Evolutionary conservation across 177 flowering plant species (phyloP), one percentile per base, ranked within the genome.

Genomic region (Telopea speciosissima): DNA sequence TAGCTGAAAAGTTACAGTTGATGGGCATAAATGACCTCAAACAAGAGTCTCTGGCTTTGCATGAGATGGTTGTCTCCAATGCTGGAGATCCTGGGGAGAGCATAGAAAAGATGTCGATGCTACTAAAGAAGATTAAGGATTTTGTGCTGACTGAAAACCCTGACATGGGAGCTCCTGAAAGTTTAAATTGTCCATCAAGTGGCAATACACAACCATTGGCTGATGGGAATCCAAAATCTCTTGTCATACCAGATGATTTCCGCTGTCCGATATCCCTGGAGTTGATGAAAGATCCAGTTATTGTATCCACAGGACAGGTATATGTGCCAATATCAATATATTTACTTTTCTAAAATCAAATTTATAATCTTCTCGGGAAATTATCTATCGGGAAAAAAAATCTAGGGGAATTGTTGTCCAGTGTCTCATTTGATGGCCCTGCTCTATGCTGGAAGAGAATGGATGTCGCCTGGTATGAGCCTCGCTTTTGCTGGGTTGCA

Each of bases 241-340:
- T 85, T 33, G 82, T 84, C 73, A 84, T 92, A 61, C 99, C 99
- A 16, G 94, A 89, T 78, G 99, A 95, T 76, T 93, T 93, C 68
- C 92, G 97, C 24, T 95, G 99, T 76, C 97, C 99, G 23, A 91
- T 95, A 72, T 95, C 99, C 33, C 80, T 95, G 68, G 99, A 95
- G 70, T 78, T 95, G 75, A 95, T 95, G 96, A 90, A 74, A 74
- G 99, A 95, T 83, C 99, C 99, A 49, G 99, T 95, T 70, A 95
- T 95, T 78, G 99, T 95, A 65, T 90, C 97, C 70, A 88, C 99
- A 5, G 99, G 99, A 26, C 99, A 95, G 99, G 97, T 92, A 83
- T 36, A 10, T 56, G 65, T 66, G 45, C 8, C 63, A 52, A 17
- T 71, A 36, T 62, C 31, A 25, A n/a, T 60, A 67, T 13, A 16